phyloP scores from a whole-genome alignment of 1,284 basidiomycete genomes.

The Ustilago shanxiensis region DNA sequence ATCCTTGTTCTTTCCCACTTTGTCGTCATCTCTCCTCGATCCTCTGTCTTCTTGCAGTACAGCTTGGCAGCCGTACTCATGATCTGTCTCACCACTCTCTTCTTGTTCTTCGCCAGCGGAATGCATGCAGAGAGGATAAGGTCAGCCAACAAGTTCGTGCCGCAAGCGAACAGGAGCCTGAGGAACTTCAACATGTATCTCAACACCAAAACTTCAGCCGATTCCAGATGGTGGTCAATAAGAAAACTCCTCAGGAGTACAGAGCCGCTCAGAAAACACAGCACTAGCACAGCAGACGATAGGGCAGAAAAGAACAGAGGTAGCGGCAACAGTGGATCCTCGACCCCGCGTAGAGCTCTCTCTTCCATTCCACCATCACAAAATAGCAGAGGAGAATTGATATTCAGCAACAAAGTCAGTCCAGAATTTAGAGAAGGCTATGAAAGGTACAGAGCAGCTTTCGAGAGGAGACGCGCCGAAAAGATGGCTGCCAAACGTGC shows the following conservation, averaged over 20 bases:
- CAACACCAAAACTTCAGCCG: conserved; percentile 85
- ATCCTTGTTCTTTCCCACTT: conserved; percentile 81
- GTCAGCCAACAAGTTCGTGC: conserved; percentile 97
- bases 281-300: not conserved
- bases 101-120: conserved; percentile 95
- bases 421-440: conserved; percentile 87
- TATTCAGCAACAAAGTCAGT: conserved; percentile 91
- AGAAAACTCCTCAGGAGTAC: conserved; percentile 6
- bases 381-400: conserved; percentile 94
- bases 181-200: conserved; percentile 96
- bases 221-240: conserved; percentile 53
- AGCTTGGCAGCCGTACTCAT: conserved; percentile 57
- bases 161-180: conserved; percentile 91
- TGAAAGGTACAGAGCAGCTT: conserved; percentile 90
- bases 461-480: conserved; percentile 84
- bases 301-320: conserved; percentile 6
- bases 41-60: conserved; percentile 56
- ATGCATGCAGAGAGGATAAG: conserved; percentile 96
- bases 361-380: conserved; percentile 86
- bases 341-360: conserved; percentile 68
- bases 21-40: conserved; percentile 74
- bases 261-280: not conserved
- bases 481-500: conserved; percentile 65
- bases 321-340: not conserved
- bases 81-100: conserved; percentile 78